A percentile compares a stretch with the other conserved stretches of the same genome.
These are phyloP conservation scores for Panaeolus papilionaceus DNA, from an alignment of 768 basidiomycete genomes.

Conservation along the genomic window DNA sequence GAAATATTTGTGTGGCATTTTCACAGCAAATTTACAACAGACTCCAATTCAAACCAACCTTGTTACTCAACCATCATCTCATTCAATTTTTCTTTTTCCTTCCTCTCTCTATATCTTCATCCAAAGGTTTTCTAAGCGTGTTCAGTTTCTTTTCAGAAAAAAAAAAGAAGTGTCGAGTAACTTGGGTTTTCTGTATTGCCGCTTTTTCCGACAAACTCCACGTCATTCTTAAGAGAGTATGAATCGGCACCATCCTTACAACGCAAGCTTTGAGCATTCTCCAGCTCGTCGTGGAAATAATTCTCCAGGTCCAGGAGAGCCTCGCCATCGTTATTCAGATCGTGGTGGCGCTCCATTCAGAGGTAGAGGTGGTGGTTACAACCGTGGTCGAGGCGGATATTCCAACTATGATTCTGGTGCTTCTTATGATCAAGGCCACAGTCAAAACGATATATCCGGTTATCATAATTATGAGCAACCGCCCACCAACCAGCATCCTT, in stretches of 20 bases:
- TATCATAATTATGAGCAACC: conserved; percentile 75
- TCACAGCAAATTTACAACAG: conserved; percentile 22
- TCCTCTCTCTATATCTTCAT: conserved; percentile 25
- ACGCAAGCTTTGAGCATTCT: conserved; percentile 63
- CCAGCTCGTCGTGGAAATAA: conserved; percentile 68
- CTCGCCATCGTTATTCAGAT: conserved; percentile 68
- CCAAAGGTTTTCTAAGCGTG: conserved; percentile 21
- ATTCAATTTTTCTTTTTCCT: conserved; percentile 21
- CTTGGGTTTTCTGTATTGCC: conserved; percentile 17
- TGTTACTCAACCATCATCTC: conserved; percentile 25
- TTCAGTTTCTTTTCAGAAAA: conserved; percentile 25
- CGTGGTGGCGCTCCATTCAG: conserved; percentile 60
- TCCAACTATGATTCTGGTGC: conserved; percentile 58
- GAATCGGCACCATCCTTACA: conserved; percentile 93
- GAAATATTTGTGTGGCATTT: conserved; percentile 26
- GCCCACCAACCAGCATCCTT: conserved; percentile 57
- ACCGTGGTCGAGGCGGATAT: conserved; percentile 62
- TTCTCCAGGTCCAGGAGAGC: conserved; percentile 71
- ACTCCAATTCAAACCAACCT: conserved; percentile 19
- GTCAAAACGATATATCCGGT: conserved; percentile 63
- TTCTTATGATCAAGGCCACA: conserved; percentile 73
- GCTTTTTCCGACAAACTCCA: conserved; percentile 28
- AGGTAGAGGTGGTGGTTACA: conserved; percentile 50
- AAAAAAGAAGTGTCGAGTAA: conserved; percentile 11
- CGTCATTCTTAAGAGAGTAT: conserved; percentile 55